Base-by-base conservation (phyloP, 257 asterid species). In the Scutellaria baicalensis region DNA sequence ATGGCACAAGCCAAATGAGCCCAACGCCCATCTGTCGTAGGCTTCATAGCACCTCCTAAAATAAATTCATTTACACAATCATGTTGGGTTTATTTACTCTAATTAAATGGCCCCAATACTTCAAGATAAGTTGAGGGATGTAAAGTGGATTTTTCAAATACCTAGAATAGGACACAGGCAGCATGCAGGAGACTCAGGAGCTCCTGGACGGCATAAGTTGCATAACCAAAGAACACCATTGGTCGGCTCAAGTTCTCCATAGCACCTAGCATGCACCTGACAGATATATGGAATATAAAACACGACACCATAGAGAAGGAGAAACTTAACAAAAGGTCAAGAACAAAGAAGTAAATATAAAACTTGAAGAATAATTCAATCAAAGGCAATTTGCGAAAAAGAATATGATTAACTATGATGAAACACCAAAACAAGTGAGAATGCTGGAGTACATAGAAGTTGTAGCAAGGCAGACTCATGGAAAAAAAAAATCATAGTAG, bases 1-100 rank as follows among this genome's bases (percentile, higher is more conserved):
- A 94, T 91, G 76, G 98, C 99, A 75, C 99, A 94, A 74, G 99
- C 93, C 82, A 94, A 95, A 86, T 94, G 99, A 78, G 99, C 97
- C 99, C 97, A 94, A 31, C 97, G 93, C 40, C 96, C 99, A 83
- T 94, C 96, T 16, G 95, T 89, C 50, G 99, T 94, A 61, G 96
- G 96, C 89, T 94, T 94, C 99, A 94, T 91, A 68, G 97, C 99
- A 72, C 99, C 97, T 36, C 99, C 99, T 94, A 78, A 72, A 79
- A 72, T 49, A 75, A 60, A 64, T 79, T 67, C 77, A 70, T 50
- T 42, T 47, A 65, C 63, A 67, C 17, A 57, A 70, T 62, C 71
- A 64, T 10, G 62, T 33, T 65, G n/a, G 44, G 16, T 75, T 66
- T 59, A 42, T 42, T 50, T 59, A 76, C 27, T 27, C 31, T 39